Evolutionary conservation across 2,329 filamentous ascomycete species (phyloP).

Genomic region (Colletotrichum horii): DNA sequence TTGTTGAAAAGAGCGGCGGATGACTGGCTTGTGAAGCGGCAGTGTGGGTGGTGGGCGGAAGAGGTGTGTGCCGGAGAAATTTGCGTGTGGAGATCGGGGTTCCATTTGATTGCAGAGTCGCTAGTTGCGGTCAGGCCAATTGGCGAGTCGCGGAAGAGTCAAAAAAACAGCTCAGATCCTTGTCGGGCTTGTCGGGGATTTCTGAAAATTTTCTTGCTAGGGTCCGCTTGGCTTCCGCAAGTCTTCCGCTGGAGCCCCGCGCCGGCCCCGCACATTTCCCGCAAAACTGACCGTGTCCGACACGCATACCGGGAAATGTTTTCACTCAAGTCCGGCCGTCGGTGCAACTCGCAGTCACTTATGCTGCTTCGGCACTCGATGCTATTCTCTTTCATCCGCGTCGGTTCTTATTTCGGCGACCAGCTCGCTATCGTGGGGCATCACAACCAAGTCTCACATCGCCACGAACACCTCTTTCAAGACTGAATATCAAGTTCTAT

Average conservation of each 20-base stretch:
- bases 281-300: neutral
- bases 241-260: neutral
- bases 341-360: neutral
- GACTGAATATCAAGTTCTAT: neutral
- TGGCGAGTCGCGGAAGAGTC: neutral
- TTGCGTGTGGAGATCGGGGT: neutral
- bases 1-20: neutral
- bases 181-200: neutral
- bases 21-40: neutral
- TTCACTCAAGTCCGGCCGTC: neutral
- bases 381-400: neutral
- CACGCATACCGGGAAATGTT: neutral
- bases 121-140: neutral
- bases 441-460: neutral
- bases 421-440: neutral
- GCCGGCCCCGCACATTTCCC: neutral
- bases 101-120: neutral
- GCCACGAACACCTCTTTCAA: neutral
- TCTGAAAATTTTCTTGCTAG: neutral
- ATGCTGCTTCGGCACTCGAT: neutral
- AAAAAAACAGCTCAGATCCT: neutral
- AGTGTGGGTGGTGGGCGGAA: neutral
- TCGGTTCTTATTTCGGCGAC: neutral
- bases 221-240: neutral
- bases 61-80: neutral